Evolutionary conservation across 495 filamentous ascomycete species (phyloP), one percentile per base, ranked within the genome.

Genomic region (Penicillium steckii): DNA sequence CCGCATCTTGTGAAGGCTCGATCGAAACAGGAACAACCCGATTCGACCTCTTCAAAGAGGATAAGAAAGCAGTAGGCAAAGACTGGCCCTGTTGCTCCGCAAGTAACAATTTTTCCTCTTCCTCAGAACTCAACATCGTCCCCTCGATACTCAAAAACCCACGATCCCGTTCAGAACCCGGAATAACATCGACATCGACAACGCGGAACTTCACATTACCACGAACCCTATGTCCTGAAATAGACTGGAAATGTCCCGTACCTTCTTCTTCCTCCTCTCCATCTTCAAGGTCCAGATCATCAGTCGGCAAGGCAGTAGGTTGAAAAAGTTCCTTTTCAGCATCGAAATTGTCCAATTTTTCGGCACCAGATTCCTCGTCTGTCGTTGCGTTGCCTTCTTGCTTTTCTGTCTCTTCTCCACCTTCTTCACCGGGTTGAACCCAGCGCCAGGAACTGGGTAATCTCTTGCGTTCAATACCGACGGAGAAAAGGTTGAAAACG

Each of bases 401-500:
- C 23, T 44, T 22, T 48, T n/a, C n/a, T n/a, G n/a, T n/a, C n/a
- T n/a, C 45, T 35, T 49, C 51, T 42, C 62, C 52, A 30, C 55
- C 69, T 50, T 71, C 69, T 42, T 74, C 68, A 26, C 76, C 66
- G 24, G 72, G 68, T 24, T 66, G 67, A 52, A 77, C 63, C 82
- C 85, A 91, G 54, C 73, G 78, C 88, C 88, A 93, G 29, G 73
- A 73, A 43, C 70, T 65, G 7, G 88, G 89, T 17, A 93, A 71
- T 50, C 82, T 75, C 57, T 80, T 80, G 54, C 79, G 71, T 53
- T 86, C 82, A 44, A 93, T 84, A 33, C 79, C 83, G 1, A 87
- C 86, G 53, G 84, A 86, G 76, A 91, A 90, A 15, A 88, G 70
- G 66, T 93, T 93, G 58, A 84, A 82, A 12, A 83, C 85, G 3